These are phyloP conservation scores for Friedmanniomyces endolithicus DNA, from an alignment of 495 filamentous ascomycete genomes.

Conservation along the genomic window DNA sequence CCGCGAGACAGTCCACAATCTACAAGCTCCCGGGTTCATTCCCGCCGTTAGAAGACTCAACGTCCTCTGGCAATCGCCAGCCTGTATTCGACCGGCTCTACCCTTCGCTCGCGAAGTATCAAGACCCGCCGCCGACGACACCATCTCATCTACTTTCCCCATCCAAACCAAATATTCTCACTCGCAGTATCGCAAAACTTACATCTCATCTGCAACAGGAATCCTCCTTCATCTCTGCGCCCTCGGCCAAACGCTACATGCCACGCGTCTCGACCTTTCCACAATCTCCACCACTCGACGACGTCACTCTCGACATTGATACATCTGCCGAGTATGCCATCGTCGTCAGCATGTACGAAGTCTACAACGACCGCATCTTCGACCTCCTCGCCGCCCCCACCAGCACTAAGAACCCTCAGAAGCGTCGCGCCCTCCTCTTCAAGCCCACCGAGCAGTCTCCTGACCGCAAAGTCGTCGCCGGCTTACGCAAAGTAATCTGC, in stretches of 20 bases:
- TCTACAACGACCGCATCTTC: slow-evolving; percentile 97
- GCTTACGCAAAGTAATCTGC: slow-evolving; percentile 80
- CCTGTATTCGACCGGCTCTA: slow-evolving; percentile 18
- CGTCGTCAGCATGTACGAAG: slow-evolving; percentile 94
- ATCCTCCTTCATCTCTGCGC: slow-evolving; percentile 26
- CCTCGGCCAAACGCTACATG: slow-evolving; percentile 21
- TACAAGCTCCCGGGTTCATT: slow-evolving; percentile 9
- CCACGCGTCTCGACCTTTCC: slow-evolving; percentile 50
- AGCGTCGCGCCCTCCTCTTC: slow-evolving; percentile 72
- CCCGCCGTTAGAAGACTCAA: background rate
- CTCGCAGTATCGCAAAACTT: slow-evolving; percentile 28
- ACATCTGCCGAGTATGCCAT: slow-evolving; percentile 72
- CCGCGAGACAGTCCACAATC: background rate
- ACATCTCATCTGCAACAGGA: slow-evolving; percentile 37
- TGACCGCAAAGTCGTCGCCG: slow-evolving; percentile 82
- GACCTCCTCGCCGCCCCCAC: slow-evolving; percentile 59
- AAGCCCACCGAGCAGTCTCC: slow-evolving; percentile 74
- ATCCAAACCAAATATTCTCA: slow-evolving; percentile 18
- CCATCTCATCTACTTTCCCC: slow-evolving; percentile 5
- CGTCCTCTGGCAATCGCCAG: background rate
- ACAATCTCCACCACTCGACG: slow-evolving; percentile 58
- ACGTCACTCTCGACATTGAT: slow-evolving; percentile 53
- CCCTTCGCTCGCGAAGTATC: slow-evolving; percentile 14
- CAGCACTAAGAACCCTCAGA: slow-evolving; percentile 35
- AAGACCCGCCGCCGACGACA: slow-evolving; percentile 2